Conservation (phyloP, 208 protist species). For the Trypanosoma cruzi region DNA sequence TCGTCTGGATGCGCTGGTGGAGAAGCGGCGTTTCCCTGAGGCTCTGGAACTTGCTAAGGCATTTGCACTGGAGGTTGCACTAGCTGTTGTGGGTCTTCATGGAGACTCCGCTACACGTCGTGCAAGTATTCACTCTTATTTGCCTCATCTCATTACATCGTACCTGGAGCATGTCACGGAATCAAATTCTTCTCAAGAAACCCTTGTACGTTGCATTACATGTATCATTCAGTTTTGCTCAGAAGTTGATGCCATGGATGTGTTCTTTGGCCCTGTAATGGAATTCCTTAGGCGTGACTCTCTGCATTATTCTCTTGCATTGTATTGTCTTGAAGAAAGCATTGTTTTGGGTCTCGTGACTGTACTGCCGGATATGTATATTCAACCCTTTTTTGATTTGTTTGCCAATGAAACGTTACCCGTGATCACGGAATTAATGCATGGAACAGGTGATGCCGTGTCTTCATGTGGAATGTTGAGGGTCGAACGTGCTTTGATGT, state of each 20-base stretch:
- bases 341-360: conserved; percentile 49
- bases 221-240: conserved; percentile 45
- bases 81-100: conserved; percentile 56
- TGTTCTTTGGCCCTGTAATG: conserved; percentile 61
- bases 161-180: conserved; percentile 33
- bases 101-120: conserved; percentile 36
- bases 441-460: background rate
- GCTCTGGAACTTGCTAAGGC: conserved; percentile 66
- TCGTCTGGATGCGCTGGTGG: conserved; percentile 55
- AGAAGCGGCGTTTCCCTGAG: conserved; percentile 37
- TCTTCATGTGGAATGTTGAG: conserved; percentile 23
- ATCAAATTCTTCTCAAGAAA: background rate
- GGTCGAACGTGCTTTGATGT: conserved; percentile 62
- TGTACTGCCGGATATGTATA: conserved; percentile 52
- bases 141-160: conserved; percentile 41
- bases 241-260: conserved; percentile 47
- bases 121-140: conserved; percentile 45
- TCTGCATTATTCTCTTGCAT: conserved; percentile 19
- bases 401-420: conserved; percentile 25
- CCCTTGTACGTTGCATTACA: conserved; percentile 4
- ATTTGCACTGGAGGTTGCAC: conserved; percentile 63
- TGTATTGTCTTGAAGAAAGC: conserved; percentile 47
- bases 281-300: conserved; percentile 24
- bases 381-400: conserved; percentile 55
- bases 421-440: background rate